A percentile compares a stretch with the other conserved stretches of the same genome.
Evolutionary conservation across 192 early-diverging fungal genomes (phyloP).

Genomic region (Mortierella alpina): DNA sequence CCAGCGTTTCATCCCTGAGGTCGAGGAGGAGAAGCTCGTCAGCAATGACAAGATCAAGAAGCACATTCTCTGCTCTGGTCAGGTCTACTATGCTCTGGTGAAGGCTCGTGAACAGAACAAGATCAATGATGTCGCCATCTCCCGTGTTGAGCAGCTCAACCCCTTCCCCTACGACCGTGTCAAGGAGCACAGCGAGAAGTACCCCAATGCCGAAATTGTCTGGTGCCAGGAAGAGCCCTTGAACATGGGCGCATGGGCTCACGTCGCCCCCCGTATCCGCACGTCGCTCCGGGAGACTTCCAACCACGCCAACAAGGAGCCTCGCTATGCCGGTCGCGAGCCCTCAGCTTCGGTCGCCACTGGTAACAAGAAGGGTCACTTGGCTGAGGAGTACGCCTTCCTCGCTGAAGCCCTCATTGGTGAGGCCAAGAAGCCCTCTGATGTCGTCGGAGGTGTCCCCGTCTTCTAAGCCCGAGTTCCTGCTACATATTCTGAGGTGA

Average conservation of each 20-base stretch:
- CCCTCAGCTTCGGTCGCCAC: conserved; percentile 92
- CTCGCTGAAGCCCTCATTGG: conserved; percentile 79
- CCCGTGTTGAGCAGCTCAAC: conserved; percentile 92
- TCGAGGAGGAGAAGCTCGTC: conserved; percentile 81
- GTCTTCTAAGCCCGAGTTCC: conserved; percentile 55
- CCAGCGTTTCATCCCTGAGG: conserved; percentile 93
- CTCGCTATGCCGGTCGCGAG: conserved; percentile 79
- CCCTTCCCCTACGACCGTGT: conserved; percentile 97
- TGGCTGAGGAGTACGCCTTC: conserved; percentile 83
- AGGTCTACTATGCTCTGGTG: conserved; percentile 95
- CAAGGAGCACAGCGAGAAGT: conserved; percentile 88
- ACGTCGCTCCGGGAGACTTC: conserved; percentile 82
- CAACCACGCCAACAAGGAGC: conserved; percentile 68
- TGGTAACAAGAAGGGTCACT: conserved; percentile 95
- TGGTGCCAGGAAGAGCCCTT: conserved; percentile 97
- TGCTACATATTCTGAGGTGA: not conserved
- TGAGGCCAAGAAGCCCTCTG: conserved; percentile 70
- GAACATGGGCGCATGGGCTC: conserved; percentile 93
- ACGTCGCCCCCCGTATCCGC: conserved; percentile 87
- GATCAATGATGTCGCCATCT: conserved; percentile 89
- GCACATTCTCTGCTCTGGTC: conserved; percentile 95
- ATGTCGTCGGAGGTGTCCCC: conserved; percentile 78
- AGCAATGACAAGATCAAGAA: conserved; percentile 89
- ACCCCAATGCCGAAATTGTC: conserved; percentile 90
- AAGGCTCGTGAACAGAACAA: conserved; percentile 93